These are phyloP conservation scores for Citrus medica DNA, from an alignment of 345 rosid genomes.

Conservation along the genomic window DNA sequence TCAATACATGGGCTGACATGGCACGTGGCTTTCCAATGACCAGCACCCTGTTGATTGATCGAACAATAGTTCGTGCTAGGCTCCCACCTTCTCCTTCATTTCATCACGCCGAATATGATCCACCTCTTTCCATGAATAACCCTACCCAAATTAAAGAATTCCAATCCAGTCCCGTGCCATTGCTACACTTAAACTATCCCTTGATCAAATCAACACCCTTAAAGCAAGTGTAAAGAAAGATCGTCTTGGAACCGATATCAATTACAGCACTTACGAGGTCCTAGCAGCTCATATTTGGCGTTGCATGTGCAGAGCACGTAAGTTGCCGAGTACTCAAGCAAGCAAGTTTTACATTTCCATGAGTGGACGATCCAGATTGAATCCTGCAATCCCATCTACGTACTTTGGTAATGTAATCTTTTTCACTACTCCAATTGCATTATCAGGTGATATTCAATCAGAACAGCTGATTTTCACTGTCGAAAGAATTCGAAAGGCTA, in stretches of 20 bases:
- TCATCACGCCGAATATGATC: background rate
- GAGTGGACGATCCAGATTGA: background rate
- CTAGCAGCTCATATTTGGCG: background rate
- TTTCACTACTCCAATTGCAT: background rate
- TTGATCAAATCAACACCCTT: background rate
- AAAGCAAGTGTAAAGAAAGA: background rate
- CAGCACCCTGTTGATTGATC: conserved; percentile 10
- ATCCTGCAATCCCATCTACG: background rate
- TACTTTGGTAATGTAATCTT: background rate
- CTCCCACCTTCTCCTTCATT: conserved; percentile 18
- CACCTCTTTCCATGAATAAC: background rate
- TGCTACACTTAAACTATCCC: background rate
- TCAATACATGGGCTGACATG: conserved; percentile 26
- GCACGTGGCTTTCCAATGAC: conserved; percentile 17
- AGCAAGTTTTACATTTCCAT: background rate
- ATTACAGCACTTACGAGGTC: background rate
- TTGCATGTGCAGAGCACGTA: background rate
- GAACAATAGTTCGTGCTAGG: conserved; percentile 9
- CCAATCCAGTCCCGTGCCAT: background rate
- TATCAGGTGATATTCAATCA: background rate
- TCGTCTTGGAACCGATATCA: background rate
- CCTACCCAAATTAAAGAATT: background rate
- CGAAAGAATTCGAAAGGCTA: background rate
- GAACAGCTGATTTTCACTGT: background rate
- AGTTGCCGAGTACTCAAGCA: background rate